Evolutionary conservation across 2,329 filamentous ascomycete genomes (phyloP), one percentile per base, ranked within the genome.

Genomic region (Fusarium sp.): DNA sequence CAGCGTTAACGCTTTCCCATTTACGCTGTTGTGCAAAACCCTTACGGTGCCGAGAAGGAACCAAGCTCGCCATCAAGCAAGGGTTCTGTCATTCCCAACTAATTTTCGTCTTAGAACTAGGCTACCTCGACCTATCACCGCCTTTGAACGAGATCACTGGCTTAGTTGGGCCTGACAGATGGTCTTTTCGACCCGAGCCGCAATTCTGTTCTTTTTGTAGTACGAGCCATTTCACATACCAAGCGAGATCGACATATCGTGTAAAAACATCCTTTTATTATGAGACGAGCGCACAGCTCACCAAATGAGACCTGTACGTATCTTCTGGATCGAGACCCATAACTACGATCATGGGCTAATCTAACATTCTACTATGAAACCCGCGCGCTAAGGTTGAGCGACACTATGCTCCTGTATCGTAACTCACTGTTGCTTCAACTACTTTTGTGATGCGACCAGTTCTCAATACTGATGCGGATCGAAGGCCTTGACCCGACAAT

Each of bases 401-500:
- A 32, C 47, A 46, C 51, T 12, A 37, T 37, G 34, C 10, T 57
- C 48, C 51, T 45, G 24, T 48, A 47, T 45, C 18, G 22, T 51
- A 40, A 29, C 27, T 41, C 37, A 27, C 42, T 46, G n/a, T 32
- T 47, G 32, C 40, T 37, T 25, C 48, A 47, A 29, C 30, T 40
- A 18, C 18, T 34, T 40, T 37, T 16, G 22, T 47, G 63, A 71
- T 70, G 51, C 22, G 22, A 54, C 55, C 46, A 54, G 40, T 52
- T 48, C 44, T 65, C 37, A 47, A 57, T 30, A 16, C 45, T 37
- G 32, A 41, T 30, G 51, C 42, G 51, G 37, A 69, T 69, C 67
- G 54, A 70, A 49, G 25, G 30, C 22, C 57, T 54, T 25, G 37
- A 29, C 34, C 20, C 8, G 20, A 45, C 37, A 16, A 24, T 32